A percentile compares a stretch with the other conserved stretches of the same genome.
phyloP scores from a whole-genome alignment of 257 asterid species.

The Fraxinus americana region DNA sequence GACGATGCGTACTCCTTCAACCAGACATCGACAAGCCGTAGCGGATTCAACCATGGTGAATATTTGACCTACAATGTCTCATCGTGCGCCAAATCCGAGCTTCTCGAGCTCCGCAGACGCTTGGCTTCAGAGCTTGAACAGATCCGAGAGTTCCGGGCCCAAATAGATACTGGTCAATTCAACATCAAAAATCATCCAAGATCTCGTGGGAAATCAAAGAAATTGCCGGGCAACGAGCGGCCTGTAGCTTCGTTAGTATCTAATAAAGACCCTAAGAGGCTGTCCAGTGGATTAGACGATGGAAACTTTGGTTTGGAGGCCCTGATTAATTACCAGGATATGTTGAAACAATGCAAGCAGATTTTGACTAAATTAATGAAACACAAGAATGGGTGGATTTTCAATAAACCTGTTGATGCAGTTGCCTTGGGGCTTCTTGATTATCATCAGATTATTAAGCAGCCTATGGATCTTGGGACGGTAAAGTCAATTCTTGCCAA shows the following conservation, averaged over 20 bases:
- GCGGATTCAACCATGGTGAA: constrained; percentile 58
- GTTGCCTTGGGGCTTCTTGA: constrained; percentile 71
- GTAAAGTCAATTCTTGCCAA: constrained; percentile 66
- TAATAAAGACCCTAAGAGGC: constrained; percentile 37
- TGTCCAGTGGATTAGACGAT: constrained; percentile 32
- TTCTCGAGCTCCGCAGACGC: constrained; percentile 58
- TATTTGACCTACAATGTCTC: constrained; percentile 53
- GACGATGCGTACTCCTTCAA: constrained; percentile 93
- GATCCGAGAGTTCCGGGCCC: constrained; percentile 70
- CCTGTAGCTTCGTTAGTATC: constrained; percentile 46
- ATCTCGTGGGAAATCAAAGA: constrained; percentile 60
- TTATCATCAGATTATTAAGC: constrained; percentile 81
- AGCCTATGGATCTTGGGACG: constrained; percentile 96
- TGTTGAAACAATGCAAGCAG: constrained; percentile 71
- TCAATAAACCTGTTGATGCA: constrained; percentile 79
- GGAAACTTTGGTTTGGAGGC: constrained; percentile 23
- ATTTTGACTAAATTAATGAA: constrained; percentile 67
- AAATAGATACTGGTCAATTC: constrained; percentile 64
- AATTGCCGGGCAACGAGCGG: constrained; percentile 46
- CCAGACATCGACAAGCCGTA: constrained; percentile 55
- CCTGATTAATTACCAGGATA: constrained; percentile 40
- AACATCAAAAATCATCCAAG: constrained; percentile 47
- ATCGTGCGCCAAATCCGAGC: constrained; percentile 57
- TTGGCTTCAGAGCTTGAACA: constrained; percentile 67
- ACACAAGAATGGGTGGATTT: constrained; percentile 61